Base-by-base conservation (phyloP, 495 filamentous ascomycete species). In the Cryomyces antarcticus region DNA sequence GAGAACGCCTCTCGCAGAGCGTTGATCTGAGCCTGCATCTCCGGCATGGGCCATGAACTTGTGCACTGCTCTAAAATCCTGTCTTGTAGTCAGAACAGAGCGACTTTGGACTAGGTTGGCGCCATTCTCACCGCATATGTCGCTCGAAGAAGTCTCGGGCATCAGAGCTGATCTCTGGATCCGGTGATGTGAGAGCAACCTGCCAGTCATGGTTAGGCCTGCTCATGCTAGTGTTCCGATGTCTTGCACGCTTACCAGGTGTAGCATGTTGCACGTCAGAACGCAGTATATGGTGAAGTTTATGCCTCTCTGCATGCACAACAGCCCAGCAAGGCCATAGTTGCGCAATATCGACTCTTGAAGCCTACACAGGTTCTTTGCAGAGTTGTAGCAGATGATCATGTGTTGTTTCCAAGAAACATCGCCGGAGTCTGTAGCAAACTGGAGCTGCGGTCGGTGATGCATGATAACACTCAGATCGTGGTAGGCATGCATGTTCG, bases 261-360 rank as follows among this genome's bases (percentile, higher is more conserved):
- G 92, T 45, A 97, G 70, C 65, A 95, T 89, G 29, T 86, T 89
- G 65, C 86, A 95, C 9, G 83, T 93, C 33, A 97, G 66, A 28
- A 94, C 71, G 36, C 75, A 75, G 53, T 97, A 97, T 17, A 97
- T 92, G 17, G 86, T 84, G 57, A 93, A 95, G 62, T 85, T 93
- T 52, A 95, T 83, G 31, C 89, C 89, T 48, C 89, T 70, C 55
- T 85, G 77, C 89, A 97, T 96, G 66, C 78, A 92, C 45, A 87
- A 69, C 2, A 96, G 65, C 1, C 89, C 92, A 38, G 72, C 69
- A 38, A 93, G 60, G 1, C 86, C 84, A 57, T 79, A 93, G 1
- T 72, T 68, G 42, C 77, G 65, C 39, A 92, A 53, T 45, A 96
- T 76, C 7, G 75, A 79, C 62, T 96, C 89, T 55, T 94, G 83